Base-by-base conservation (phyloP, 768 basidiomycete species). In the Russula sp. region DNA sequence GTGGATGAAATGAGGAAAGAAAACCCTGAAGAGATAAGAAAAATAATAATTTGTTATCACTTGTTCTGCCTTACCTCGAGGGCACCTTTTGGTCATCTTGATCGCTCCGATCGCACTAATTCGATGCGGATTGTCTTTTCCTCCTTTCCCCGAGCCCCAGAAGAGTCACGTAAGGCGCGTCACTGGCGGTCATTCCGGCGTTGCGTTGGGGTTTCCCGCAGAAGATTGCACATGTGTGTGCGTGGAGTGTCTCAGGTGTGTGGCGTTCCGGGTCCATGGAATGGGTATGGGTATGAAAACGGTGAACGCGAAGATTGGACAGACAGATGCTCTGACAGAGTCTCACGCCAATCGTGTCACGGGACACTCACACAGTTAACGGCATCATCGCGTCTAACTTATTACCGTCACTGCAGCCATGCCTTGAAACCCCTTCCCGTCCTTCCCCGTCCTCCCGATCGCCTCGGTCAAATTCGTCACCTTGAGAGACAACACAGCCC, bases 31-130 rank as follows among this genome's bases (percentile, higher is more conserved):
- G 32, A 30, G 28, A 30, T 30, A 30, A 30, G 28, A 30, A 30
- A 30, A 30, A 30, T 5, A 22, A 30, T 40, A 16, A 32, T 26
- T 32, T 30, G 26, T 50, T 36, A 50, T 40, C 53, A 54, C 28
- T 36, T 54, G 50, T 46, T 32, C 28, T 32, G 46, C 58, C 58
- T 64, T 57, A 52, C 63, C 58, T 64, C 63, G 26, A 48, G 46
- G 52, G 44, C 49, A 22, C 3, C 20, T 36, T 24, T 24, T 48
- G 20, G 42, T 6, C 3, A 18, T 20, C 11, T 49, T 22, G 11
- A 11, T 7, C 48, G 24, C 2, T 26, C 20, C 32, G 52, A 54
- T 59, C 57, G 52, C 52, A 44, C 50, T 36, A 24, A 38, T 24
- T 8, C 28, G 9, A 4, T 30, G 30, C 16, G 6, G 38, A 18